Evolutionary conservation across 352 stramenopile species (phyloP), one percentile per base, ranked within the genome.

Genomic region (Globisporangium barbulae): DNA sequence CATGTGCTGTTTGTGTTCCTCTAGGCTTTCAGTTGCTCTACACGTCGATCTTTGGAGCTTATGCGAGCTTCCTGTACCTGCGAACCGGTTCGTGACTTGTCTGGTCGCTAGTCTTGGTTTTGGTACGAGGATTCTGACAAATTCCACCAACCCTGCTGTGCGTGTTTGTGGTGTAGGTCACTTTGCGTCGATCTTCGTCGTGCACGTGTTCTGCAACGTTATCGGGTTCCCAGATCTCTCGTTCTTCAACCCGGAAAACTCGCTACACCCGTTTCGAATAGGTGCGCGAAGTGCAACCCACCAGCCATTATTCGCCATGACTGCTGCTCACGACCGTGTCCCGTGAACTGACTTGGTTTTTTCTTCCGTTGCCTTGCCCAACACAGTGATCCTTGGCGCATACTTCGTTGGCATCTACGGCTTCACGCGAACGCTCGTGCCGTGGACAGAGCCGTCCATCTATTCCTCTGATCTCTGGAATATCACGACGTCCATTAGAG

Each of bases 1-100:
- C n/a, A 25, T 35, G 21, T 9, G 28, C 5, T 22, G 8, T 55
- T 37, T 21, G 19, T 41, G 15, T 12, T 56, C 41, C 28, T 49
- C 30, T n/a, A 94, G 84, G 83, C 15, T 96, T 98, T 71, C 96
- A 99, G 81, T 88, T 98, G 56, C 71, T 91, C 37, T 99, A 99
- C 72, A 99, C 96, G n/a, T 96, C 85, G 5, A 70, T 99, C 17
- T 99, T 99, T 80, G 96, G 96, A 61, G 88, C 88, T 5, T 99
- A 98, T 72, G 89, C 86, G n/a, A 96, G 90, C 2, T 97, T 98
- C 72, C 66, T 97, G 44, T 98, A 95, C 71, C 66, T 98, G 44
- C 79, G 91, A 73, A 98, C 93, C 61, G 89, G 84, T 83, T 79
- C 12, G 66, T 33, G 21, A 6, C 44, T 1, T 52, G 31, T 35